Evolutionary conservation across 2,329 filamentous ascomycete genomes (phyloP).

Genomic region (Curvularia eragrostidis): DNA sequence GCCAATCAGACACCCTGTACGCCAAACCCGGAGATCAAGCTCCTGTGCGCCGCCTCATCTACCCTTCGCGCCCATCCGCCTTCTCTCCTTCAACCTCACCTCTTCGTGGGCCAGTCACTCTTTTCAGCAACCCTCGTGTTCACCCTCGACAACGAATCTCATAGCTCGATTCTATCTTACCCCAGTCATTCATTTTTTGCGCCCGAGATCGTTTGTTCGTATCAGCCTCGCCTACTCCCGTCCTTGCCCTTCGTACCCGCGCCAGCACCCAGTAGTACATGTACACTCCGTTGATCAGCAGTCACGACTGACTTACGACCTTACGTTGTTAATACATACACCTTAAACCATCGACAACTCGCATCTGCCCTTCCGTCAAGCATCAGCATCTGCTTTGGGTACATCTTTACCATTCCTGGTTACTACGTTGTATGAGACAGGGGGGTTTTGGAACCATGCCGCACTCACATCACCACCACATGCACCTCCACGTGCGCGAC

Average conservation of each 20-base stretch:
- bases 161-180: conserved; percentile 41
- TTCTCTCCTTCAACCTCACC: conserved; percentile 44
- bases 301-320: conserved; percentile 44
- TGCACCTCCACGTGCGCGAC: conserved; percentile 40
- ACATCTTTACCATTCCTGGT: conserved; percentile 26
- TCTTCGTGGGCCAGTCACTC: conserved; percentile 41
- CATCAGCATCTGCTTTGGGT: conserved; percentile 24
- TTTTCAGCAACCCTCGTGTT: conserved; percentile 32
- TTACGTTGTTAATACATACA: conserved; percentile 46
- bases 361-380: conserved; percentile 6
- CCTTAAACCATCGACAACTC: conserved; percentile 11
- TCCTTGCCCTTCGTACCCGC: conserved; percentile 27
- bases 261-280: conserved; percentile 16
- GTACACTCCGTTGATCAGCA: conserved; percentile 20
- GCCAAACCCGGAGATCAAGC: conserved; percentile 31
- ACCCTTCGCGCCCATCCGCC: conserved; percentile 39
- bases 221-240: conserved; percentile 16
- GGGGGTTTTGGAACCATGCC: conserved; percentile 35
- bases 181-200: conserved; percentile 51
- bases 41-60: conserved; percentile 41
- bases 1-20: conserved; percentile 34
- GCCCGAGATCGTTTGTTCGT: conserved; percentile 30
- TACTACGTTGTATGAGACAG: conserved; percentile 28
- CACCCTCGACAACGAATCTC: conserved; percentile 24
- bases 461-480: conserved; percentile 40